Conservation (phyloP, 257 asterid genomes). For the Jacaranda mimosifolia region DNA sequence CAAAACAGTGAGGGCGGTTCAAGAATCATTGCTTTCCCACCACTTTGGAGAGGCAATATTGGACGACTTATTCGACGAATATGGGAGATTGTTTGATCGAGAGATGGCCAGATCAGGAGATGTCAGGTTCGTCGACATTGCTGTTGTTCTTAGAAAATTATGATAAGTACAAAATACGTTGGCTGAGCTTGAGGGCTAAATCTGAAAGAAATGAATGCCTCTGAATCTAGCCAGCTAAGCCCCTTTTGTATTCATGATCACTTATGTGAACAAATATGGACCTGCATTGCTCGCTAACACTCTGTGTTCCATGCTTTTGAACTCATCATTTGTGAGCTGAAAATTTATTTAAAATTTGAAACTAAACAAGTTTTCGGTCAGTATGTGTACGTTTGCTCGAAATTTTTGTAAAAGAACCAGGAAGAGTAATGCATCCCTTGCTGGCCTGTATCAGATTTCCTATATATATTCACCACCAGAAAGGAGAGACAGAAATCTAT, state of each 20-base stretch:
- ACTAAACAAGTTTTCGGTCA: too few relatives aligned
- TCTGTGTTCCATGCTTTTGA: slow-evolving; percentile 46
- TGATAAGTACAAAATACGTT: not conserved
- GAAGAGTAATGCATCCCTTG: not conserved
- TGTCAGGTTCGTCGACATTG: slow-evolving; percentile 41
- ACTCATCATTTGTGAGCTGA: slow-evolving; percentile 49
- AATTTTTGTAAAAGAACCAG: not conserved
- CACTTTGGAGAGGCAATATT: slow-evolving; percentile 69
- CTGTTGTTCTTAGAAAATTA: slow-evolving; percentile 47
- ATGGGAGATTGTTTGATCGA: slow-evolving; percentile 59
- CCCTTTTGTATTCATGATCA: too few relatives aligned
- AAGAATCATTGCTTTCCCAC: slow-evolving; percentile 63
- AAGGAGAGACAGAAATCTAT: too few relatives aligned
- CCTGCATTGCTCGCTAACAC: slow-evolving; percentile 42
- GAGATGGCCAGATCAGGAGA: slow-evolving; percentile 46
- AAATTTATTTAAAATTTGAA: not conserved
- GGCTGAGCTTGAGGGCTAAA: too few relatives aligned
- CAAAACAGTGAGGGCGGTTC: slow-evolving; percentile 63
- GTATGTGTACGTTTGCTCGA: too few relatives aligned
- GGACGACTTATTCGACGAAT: slow-evolving; percentile 55
- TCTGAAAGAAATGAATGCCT: too few relatives aligned
- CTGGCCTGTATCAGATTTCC: slow-evolving; percentile 22
- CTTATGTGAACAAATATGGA: slow-evolving; percentile 10
- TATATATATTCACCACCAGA: too few relatives aligned
- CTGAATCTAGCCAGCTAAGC: too few relatives aligned